These are phyloP conservation scores for Helianthus annuus DNA, from an alignment of 129 eudicot species.

Conservation along the genomic window HanXRQr2.0-SUNRISE NC_035449.2:20066713-20067212, in stretches of 20 bases:
- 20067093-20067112: slow-evolving; percentile 11
- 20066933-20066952: slow-evolving; percentile 4
- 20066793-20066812: no score
- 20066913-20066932: not conserved
- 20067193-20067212: not conserved
- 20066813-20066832: no score
- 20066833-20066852: no score
- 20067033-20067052: not conserved
- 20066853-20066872: no score
- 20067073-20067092: not conserved
- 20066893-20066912: not conserved
- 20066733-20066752: no score
- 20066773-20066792: no score
- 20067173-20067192: not conserved
- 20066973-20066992: not conserved
- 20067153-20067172: not conserved
- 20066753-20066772: no score
- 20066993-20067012: not conserved
- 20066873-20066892: no score
- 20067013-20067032: not conserved
- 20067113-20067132: slow-evolving; percentile 25
- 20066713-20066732: no score
- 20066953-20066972: no score
- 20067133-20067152: no score
- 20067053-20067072: no score